Evolutionary conservation across 2,329 filamentous ascomycete species (phyloP), one percentile per base, ranked within the genome.

Genomic region (Aspergillus tubingensis): DNA sequence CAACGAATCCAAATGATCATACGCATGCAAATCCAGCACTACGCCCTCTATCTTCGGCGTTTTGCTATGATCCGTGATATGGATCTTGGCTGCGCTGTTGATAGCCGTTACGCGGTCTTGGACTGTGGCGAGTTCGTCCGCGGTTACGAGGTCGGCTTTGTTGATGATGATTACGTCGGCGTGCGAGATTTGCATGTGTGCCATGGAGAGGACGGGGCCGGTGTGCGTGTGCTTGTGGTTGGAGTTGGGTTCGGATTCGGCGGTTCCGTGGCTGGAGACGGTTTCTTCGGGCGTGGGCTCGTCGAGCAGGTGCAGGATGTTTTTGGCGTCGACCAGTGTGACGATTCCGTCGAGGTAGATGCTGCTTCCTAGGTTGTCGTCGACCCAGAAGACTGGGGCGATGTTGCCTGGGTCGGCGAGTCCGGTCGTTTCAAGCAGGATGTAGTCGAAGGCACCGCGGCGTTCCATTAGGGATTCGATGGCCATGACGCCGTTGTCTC

Each of bases 301-400:
- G 64, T 97, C 91, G 2, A 99, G 83, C 68, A 87, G 91, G 64
- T 84, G 87, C 3, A 96, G 76, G 21, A 99, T 90, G 70, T 98
- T 97, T 79, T 95, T 96, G 32, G 93, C 94, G 74, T 99, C 95
- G 19, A 99, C 91, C 1, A 99, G 82, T 0, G 95, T 98, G 50
- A 98, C 93, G 59, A 99, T 96, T 2, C 95, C 95, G 72, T 99
- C 95, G 0, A 99, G 86, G 75, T 96, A 99, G 69, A 99, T 97
- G 39, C 90, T 93, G 76, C 93, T 96, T 7, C 92, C 94, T 2
- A 99, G 84, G 0, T 93, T 95, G 66, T 98, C 94, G 69, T 99
- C 95, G 25, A 99, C 89, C 95, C 95, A 99, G 79, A 99, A 99
- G 13, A 98, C 80, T 0, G 95, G 95, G 0, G 95, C 95, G 54